phyloP scores from a whole-genome alignment of 768 basidiomycete genomes.

The Leccinum incarnatum region DNA sequence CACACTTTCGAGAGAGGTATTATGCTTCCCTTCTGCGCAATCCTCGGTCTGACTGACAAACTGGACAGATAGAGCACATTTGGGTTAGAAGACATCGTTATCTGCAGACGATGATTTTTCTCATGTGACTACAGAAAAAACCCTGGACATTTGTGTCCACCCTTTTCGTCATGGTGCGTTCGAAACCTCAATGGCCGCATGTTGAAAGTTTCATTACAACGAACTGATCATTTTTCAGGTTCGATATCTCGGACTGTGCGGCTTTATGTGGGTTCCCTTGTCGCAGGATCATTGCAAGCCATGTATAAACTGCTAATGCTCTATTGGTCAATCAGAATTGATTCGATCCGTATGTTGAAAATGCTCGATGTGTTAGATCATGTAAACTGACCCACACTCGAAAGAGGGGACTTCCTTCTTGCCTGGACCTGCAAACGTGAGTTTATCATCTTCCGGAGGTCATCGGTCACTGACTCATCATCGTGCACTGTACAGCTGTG shows the following conservation, averaged over 20 bases:
- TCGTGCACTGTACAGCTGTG: neutral
- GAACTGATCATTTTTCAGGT: too few relatives aligned
- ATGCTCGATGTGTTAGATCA: neutral
- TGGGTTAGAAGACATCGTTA: neutral
- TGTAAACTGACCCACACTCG: neutral
- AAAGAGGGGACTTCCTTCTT: neutral
- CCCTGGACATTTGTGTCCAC: neutral
- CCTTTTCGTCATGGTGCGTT: neutral
- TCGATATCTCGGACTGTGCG: too few relatives aligned
- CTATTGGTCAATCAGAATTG: neutral
- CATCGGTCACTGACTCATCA: neutral
- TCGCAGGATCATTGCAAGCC: too few relatives aligned
- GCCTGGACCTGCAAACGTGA: neutral
- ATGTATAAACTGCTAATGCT: too few relatives aligned
- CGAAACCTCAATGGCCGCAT: too few relatives aligned
- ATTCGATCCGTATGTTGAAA: neutral
- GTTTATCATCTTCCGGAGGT: neutral
- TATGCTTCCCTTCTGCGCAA: neutral
- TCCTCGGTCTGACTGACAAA: neutral
- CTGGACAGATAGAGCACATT: neutral
- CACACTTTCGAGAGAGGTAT: neutral
- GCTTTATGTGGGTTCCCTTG: too few relatives aligned
- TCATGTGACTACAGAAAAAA: too few relatives aligned
- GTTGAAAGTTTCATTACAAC: too few relatives aligned
- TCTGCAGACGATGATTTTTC: neutral